Conservation (phyloP, 495 filamentous ascomycete species). For the Aspergillus olivimuriae region DNA sequence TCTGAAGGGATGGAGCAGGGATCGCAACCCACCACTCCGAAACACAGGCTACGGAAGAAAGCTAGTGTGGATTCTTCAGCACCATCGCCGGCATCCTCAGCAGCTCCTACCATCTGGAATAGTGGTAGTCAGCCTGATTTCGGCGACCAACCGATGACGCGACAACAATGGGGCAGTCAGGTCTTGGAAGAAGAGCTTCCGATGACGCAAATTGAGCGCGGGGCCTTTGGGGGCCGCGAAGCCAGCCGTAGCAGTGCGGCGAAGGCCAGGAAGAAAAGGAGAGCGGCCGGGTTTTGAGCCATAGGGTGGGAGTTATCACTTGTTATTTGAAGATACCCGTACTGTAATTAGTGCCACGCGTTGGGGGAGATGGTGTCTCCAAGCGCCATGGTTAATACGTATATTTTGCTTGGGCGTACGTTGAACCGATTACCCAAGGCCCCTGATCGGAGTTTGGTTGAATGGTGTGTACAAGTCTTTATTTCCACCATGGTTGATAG, state of each 20-base stretch:
- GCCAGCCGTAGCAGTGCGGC: slow-evolving; percentile 16
- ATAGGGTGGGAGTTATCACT: not conserved
- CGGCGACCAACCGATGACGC: slow-evolving; percentile 8
- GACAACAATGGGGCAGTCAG: slow-evolving; percentile 32
- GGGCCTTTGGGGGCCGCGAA: slow-evolving; percentile 32
- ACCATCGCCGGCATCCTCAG: slow-evolving; percentile 20
- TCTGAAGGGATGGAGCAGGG: slow-evolving; percentile 15
- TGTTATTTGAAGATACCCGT: too few species aligned
- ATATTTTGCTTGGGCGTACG: too few species aligned
- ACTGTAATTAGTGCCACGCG: too few species aligned
- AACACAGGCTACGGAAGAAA: slow-evolving; percentile 21
- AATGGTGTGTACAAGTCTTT: too few species aligned
- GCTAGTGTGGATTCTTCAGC: slow-evolving; percentile 12
- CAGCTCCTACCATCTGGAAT: slow-evolving; percentile 17
- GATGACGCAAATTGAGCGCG: slow-evolving; percentile 43
- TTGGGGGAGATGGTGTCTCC: too few species aligned
- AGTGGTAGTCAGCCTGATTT: slow-evolving; percentile 37
- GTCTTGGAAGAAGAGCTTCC: slow-evolving; percentile 22
- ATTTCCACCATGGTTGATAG: too few species aligned
- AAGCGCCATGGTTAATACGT: too few species aligned
- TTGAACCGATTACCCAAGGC: too few species aligned
- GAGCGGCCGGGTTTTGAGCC: slow-evolving; percentile 37
- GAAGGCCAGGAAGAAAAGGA: slow-evolving; percentile 35
- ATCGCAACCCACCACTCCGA: slow-evolving; percentile 15
- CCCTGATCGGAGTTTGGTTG: too few species aligned